phyloP scores from a whole-genome alignment of 768 basidiomycete species.

The Boletales sp. region DNA sequence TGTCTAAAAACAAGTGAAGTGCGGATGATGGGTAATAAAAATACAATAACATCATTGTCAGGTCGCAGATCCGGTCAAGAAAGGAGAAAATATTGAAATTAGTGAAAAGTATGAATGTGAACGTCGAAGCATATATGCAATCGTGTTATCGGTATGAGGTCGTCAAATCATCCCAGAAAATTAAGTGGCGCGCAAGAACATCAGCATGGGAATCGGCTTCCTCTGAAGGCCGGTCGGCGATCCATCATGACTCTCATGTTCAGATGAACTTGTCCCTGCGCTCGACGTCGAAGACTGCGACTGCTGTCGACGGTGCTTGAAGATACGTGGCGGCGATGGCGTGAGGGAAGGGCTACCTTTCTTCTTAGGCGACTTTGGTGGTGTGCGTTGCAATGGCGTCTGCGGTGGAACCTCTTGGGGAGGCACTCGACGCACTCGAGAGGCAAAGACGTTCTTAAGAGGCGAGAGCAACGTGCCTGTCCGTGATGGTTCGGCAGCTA shows the following conservation, averaged over 20 bases:
- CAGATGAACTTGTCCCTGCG: conserved; percentile 32
- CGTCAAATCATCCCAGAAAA: background rate
- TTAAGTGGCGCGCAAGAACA: conserved; percentile 42
- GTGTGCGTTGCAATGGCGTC: background rate
- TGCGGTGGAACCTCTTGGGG: conserved; percentile 7
- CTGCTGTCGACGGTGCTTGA: conserved; percentile 7
- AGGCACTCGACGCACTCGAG: conserved; percentile 13
- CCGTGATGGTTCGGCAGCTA: conserved; percentile 21
- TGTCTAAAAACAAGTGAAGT: background rate
- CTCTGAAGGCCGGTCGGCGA: conserved; percentile 43
- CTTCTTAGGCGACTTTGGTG: conserved; percentile 5
- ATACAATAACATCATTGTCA: no score
- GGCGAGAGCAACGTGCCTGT: conserved; percentile 26
- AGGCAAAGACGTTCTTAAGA: conserved; percentile 37
- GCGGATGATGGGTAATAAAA: background rate
- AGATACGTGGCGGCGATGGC: conserved; percentile 11
- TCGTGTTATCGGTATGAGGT: background rate
- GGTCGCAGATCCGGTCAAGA: no score
- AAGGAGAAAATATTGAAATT: background rate
- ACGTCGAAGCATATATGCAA: conserved; percentile 7
- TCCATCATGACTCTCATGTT: conserved; percentile 35
- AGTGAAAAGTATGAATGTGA: conserved; percentile 17
- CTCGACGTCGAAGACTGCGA: conserved; percentile 28
- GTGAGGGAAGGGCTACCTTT: conserved; percentile 1
- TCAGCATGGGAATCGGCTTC: conserved; percentile 62